Base-by-base conservation (phyloP, 139 green algal genomes). In the Klebsormidium nitens region DNA sequence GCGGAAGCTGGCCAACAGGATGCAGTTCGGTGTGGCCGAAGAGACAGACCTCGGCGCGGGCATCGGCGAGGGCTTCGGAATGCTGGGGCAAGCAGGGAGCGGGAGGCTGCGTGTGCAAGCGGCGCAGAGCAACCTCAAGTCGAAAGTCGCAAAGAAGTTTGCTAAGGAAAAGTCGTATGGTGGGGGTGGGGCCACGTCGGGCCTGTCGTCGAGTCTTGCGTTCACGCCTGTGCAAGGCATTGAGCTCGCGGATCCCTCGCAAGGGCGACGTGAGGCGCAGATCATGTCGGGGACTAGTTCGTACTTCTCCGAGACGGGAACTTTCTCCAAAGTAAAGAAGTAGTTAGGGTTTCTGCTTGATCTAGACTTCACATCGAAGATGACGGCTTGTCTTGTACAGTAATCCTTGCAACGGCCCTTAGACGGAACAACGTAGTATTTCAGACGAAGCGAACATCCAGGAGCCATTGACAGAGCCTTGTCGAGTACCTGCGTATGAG, bases 191-290 rank as follows among this genome's bases (percentile, higher is more conserved):
- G 80, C 69, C 37, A 89, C 82, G 29, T 86, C 72, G 5, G 91
- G 92, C 2, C 66, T 96, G 2, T 86, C 87, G 4, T 95, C 91
- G 2, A 87, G 83, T 3, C 74, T 98, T 31, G 93, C 91, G 2
- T 98, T 98, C 85, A 97, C 93, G 0, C 93, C 93, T 26, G 87
- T 98, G 34, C 92, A 97, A 87, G 91, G 91, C 65, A 95, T 97
- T 50, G 91, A 97, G 88, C 77, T 97, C 49, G 82, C 81, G 37
- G 93, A 96, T 71, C 91, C 89, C n/a, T n/a, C n/a, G 0, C 65
- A 80, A 3, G 63, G 72, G 0, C 52, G 28, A 23, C 39, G 49
- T 74, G 46, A 81, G 28, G 46, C 32, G 2, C 59, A 77, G 58
- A 66, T 74, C 19, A 55, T n/a, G 1, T 26, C n/a, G 28, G 71